Conservation (phyloP, 805 yeast genomes). For the Wickerhamiella australiensis region DNA sequence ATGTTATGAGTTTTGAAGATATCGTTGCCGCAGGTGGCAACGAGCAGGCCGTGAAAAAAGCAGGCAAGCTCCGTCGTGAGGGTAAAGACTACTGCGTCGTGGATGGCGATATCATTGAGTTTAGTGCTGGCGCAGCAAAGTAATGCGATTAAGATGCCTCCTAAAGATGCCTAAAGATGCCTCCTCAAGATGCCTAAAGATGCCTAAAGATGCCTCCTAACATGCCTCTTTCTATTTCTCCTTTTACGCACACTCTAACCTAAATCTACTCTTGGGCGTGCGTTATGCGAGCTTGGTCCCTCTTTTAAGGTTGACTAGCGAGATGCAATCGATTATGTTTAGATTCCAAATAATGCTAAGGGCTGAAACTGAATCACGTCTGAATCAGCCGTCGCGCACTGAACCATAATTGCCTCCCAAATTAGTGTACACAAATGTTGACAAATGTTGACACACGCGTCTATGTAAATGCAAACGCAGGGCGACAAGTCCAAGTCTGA, state of each 20-base stretch:
- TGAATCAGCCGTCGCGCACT: neutral
- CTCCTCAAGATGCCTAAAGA: too few relatives aligned
- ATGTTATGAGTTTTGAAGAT: constrained; percentile 58
- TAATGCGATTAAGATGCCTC: too few relatives aligned
- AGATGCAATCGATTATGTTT: too few relatives aligned
- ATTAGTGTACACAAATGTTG: neutral
- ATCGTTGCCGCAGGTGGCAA: constrained; percentile 37
- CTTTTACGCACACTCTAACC: neutral
- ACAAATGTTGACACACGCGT: too few relatives aligned
- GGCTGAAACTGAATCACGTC: neutral
- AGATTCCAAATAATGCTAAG: neutral
- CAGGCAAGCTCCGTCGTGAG: constrained; percentile 48
- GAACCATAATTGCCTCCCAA: neutral
- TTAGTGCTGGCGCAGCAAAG: constrained; percentile 37
- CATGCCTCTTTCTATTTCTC: too few relatives aligned
- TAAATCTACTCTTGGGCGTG: too few relatives aligned
- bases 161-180: too few relatives aligned
- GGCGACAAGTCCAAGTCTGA: too few relatives aligned
- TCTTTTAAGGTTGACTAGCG: too few relatives aligned
- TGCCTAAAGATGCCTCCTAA: too few relatives aligned
- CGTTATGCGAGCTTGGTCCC: too few relatives aligned
- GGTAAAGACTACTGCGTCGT: constrained; percentile 73
- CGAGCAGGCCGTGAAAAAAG: constrained; percentile 41
- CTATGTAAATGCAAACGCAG: neutral
- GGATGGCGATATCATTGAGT: constrained; percentile 70